These are phyloP conservation scores for Aureobasidium subglaciale DNA, from an alignment of 2,329 filamentous ascomycete genomes.

Conservation along the genomic window DNA sequence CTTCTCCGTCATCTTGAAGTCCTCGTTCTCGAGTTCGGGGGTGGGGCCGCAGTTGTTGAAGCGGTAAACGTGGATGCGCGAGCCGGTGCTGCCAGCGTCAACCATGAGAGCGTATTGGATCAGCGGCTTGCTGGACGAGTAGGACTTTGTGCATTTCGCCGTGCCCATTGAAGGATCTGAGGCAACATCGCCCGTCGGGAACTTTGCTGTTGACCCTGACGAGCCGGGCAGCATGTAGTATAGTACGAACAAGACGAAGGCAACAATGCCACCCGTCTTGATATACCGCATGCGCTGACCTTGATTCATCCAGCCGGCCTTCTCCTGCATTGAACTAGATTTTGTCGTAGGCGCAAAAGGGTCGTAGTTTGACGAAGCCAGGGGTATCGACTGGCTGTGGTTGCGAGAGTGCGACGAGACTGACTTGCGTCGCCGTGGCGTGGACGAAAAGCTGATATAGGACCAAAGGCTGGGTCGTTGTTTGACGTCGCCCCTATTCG, in stretches of 20 bases:
- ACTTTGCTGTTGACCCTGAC: conserved; percentile 19
- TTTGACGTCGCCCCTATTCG: conserved; percentile 46
- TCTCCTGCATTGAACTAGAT: conserved; percentile 36
- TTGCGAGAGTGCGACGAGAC: conserved; percentile 30
- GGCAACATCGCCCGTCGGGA: conserved; percentile 35
- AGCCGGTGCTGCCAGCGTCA: conserved; percentile 94
- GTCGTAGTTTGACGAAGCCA: conserved; percentile 27
- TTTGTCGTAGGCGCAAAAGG: conserved; percentile 29
- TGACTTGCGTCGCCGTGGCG: conserved; percentile 46
- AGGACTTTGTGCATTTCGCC: conserved; percentile 72
- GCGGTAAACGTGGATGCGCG: conserved; percentile 95
- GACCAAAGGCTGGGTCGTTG: conserved; percentile 46
- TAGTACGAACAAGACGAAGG: conserved; percentile 50
- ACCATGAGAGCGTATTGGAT: conserved; percentile 99
- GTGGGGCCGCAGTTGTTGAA: conserved; percentile 98
- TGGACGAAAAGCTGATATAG: conserved; percentile 41
- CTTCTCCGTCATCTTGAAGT: conserved; percentile 90
- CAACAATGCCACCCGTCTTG: conserved; percentile 55
- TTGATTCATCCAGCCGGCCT: conserved; percentile 52
- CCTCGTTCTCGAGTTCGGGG: conserved; percentile 87
- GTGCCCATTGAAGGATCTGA: conserved; percentile 57
- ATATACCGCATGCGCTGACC: conserved; percentile 53
- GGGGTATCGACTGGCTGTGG: conserved; percentile 5
- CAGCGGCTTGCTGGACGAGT: conserved; percentile 81
- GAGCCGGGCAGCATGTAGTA: conserved; percentile 46